Base-by-base conservation (phyloP, 257 asterid genomes). In the Lavandula angustifolia region DNA sequence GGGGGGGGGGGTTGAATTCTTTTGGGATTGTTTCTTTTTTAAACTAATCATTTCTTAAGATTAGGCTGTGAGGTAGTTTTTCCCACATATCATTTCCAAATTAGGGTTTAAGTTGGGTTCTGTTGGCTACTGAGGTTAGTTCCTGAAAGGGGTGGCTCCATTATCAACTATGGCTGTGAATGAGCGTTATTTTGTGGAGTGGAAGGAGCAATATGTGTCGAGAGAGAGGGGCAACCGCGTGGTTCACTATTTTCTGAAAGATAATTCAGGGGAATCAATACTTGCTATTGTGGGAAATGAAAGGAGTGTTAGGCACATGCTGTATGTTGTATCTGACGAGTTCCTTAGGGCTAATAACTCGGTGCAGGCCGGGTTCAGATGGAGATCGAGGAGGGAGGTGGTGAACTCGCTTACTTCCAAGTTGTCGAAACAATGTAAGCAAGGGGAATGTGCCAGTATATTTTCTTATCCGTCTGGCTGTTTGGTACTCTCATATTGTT, bases 381-480 rank as follows among this genome's bases (percentile, higher is more conserved):
- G 99, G 99, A 90, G 99, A 80, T 94, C 97, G 16, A 85, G 97
- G 81, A 81, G 99, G 79, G 99, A 94, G 81, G 99, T 94, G 18
- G 99, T 94, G 66, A 87, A 94, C 70, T 89, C 97, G 99, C 94
- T 94, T 52, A 90, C 95, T 59, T 89, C 97, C 51, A 90, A 87
- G 95, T 68, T 94, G 70, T 94, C 99, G 2, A 94, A 89, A 71
- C 96, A 84, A 63, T 96, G 81, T 44, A 74, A 78, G 41, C 87
- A 76, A 50, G 85, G 81, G 44, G 94, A 83, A 61, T 76, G 54
- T 63, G 66, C 88, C 17, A 76, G 98, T 92, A 85, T 57, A 89
- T 54, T 40, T 73, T 44, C 57, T 57, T 54, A 7, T 49, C 12
- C n/a, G 32, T 71, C 42, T 52, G 17, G 4, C 40, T 32, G 69